These are phyloP conservation scores for Lachancea nothofagi DNA, from an alignment of 805 yeast genomes.

Conservation along the genomic window DNA sequence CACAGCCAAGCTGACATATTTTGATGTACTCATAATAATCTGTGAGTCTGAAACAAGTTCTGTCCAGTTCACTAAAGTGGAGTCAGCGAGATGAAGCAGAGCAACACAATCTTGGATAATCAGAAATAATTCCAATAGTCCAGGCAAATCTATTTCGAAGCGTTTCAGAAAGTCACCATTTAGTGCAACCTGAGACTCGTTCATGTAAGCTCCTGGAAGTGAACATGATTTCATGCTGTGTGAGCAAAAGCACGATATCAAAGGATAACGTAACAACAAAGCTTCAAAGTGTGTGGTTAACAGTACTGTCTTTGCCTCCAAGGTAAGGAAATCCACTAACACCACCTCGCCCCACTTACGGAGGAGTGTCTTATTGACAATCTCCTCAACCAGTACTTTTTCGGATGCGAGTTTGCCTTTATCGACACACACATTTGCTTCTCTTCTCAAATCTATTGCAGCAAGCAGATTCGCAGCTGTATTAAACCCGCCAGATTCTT, in stretches of 20 bases:
- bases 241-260: background rate
- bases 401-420: background rate
- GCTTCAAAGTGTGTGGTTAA: background rate
- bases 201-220: background rate
- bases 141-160: background rate
- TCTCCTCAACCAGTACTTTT: background rate
- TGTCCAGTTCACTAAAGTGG: background rate
- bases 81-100: background rate
- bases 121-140: background rate
- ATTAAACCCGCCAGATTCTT: background rate
- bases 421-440: too few relatives aligned
- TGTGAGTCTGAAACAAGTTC: background rate
- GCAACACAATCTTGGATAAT: slow-evolving; percentile 1
- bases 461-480: background rate
- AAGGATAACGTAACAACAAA: background rate
- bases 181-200: background rate
- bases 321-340: background rate
- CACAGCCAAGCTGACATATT: too few relatives aligned
- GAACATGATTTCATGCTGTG: background rate
- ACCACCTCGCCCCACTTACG: background rate
- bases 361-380: background rate
- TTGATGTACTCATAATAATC: background rate
- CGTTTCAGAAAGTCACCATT: background rate
- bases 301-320: background rate
- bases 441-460: background rate